A percentile compares a stretch with the other conserved stretches of the same genome.
phyloP scores from a whole-genome alignment of 495 filamentous ascomycete genomes.

The Neurospora sp. region DNA sequence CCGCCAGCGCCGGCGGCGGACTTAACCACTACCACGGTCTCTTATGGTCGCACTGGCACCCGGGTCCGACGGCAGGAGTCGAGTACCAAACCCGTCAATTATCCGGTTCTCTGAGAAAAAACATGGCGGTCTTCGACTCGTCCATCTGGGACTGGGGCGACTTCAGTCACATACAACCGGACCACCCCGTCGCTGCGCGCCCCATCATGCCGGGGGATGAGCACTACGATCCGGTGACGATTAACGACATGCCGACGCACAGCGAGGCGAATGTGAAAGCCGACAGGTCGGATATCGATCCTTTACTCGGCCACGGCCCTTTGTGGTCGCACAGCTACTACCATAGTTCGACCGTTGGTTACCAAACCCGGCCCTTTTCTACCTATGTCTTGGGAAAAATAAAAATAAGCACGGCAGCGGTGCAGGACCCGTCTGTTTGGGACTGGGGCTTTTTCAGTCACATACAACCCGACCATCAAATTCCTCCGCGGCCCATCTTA shows the following conservation, averaged over 20 bases:
- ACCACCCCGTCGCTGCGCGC: background rate
- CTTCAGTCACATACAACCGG: background rate
- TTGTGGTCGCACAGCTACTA: background rate
- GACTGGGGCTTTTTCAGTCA: background rate
- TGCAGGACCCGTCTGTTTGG: background rate
- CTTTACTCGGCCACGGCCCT: background rate
- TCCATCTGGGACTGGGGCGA: background rate
- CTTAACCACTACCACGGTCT: background rate
- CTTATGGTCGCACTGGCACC: background rate
- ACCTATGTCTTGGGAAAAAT: background rate
- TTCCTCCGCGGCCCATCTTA: background rate
- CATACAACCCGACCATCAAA: background rate
- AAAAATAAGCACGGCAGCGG: background rate
- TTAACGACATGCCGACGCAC: constrained; percentile 21
- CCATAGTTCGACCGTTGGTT: background rate
- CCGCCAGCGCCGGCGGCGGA: background rate
- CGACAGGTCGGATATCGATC: constrained; percentile 16
- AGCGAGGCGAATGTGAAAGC: constrained; percentile 20
- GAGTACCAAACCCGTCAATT: background rate
- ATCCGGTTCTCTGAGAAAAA: background rate
- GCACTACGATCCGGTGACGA: background rate
- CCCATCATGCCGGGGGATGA: background rate
- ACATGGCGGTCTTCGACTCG: background rate
- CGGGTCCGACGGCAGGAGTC: background rate
- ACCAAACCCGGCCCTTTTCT: background rate